phyloP scores from a whole-genome alignment of 805 yeast species.

The Zygosaccharomyces rouxii region DNA sequence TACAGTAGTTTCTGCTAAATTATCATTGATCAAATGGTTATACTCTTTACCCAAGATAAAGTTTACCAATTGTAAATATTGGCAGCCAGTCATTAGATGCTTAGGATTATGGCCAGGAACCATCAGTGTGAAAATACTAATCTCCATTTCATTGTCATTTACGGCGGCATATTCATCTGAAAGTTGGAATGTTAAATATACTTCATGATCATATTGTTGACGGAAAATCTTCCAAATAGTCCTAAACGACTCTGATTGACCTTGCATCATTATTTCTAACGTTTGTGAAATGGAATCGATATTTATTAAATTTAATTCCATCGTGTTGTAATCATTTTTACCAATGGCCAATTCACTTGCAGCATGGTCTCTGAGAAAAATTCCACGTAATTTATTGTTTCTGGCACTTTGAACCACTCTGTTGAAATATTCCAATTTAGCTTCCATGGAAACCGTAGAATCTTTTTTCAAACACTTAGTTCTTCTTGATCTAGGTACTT shows the following conservation, averaged over 20 bases:
- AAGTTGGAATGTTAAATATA: constrained; percentile 10
- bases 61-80: constrained; percentile 19
- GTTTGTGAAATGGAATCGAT: constrained; percentile 7
- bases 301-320: constrained; percentile 10
- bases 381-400: constrained; percentile 9
- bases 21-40: constrained; percentile 17
- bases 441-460: constrained; percentile 10
- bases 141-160: constrained; percentile 8
- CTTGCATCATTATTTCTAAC: constrained; percentile 2
- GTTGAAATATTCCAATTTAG: constrained; percentile 10
- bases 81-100: constrained; percentile 20
- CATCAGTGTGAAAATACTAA: constrained; percentile 13
- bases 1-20: constrained; percentile 18
- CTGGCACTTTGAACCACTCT: constrained; percentile 10
- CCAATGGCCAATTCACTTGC: constrained; percentile 12
- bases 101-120: constrained; percentile 13
- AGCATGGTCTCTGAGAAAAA: constrained; percentile 15
- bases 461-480: constrained; percentile 14
- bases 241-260: constrained; percentile 10
- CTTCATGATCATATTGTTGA: constrained; percentile 12
- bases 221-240: constrained; percentile 19
- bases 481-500: constrained; percentile 12
- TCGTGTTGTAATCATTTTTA: constrained; percentile 7
- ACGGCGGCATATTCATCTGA: constrained; percentile 13
- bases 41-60: constrained; percentile 19